Evolutionary conservation across 768 basidiomycete species (phyloP).

Genomic region (Rhodotorula toruloides): DNA sequence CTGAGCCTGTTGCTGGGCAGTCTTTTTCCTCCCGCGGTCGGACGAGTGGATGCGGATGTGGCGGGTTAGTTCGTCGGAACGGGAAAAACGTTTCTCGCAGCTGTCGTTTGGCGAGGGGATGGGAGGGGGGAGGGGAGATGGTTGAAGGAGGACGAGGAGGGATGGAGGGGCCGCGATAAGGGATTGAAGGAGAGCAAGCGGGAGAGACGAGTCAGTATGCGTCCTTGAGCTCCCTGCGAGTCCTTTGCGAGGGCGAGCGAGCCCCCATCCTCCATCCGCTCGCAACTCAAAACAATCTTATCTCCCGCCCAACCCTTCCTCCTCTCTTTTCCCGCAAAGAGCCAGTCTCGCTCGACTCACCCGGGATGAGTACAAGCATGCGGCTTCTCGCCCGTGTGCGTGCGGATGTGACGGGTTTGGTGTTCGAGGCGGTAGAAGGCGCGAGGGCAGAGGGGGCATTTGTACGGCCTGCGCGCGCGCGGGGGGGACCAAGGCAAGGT

Average conservation of each 20-base stretch:
- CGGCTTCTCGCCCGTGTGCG: constrained; percentile 97
- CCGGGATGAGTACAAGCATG: constrained; percentile 83
- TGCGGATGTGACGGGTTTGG: constrained; percentile 94
- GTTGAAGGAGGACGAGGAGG: background rate
- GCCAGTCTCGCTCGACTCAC: no score
- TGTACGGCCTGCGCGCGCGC: constrained; percentile 62
- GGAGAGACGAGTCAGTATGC: no score
- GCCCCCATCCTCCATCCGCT: no score
- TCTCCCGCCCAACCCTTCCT: no score
- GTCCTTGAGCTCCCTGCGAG: no score
- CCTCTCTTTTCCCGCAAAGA: no score
- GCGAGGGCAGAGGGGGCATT: constrained; percentile 91
- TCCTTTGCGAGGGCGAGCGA: no score
- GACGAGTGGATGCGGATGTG: constrained; percentile 80
- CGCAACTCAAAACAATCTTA: no score
- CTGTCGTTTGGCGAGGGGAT: no score
- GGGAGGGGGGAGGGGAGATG: background rate
- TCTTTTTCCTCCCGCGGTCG: constrained; percentile 37
- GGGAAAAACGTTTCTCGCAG: constrained; percentile 98
- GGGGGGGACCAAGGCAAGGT: background rate
- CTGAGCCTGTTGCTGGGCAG: constrained; percentile 35
- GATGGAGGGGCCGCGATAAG: background rate
- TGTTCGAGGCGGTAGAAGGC: constrained; percentile 96
- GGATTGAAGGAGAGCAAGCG: background rate
- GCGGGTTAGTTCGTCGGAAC: constrained; percentile 95